These are phyloP conservation scores for Hibiscus trionum DNA, from an alignment of 345 rosid genomes.

Conservation along the genomic window DNA sequence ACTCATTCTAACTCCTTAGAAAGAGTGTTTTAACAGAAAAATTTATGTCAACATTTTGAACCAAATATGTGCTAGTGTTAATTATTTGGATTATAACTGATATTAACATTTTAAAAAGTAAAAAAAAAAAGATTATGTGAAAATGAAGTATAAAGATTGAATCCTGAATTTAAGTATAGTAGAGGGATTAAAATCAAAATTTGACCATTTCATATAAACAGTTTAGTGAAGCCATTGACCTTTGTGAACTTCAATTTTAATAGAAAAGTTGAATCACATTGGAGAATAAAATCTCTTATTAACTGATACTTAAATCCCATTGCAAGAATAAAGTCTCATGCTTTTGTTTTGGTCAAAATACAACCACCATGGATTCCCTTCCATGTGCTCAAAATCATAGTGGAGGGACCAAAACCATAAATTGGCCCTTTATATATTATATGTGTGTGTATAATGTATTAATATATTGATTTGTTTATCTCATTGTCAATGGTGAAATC, in stretches of 20 bases:
- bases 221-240: neutral
- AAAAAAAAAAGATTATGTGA: too few relatives aligned
- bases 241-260: neutral
- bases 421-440: too few relatives aligned
- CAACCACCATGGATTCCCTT: neutral
- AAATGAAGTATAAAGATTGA: too few relatives aligned
- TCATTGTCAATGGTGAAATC: slow-evolving; percentile 8
- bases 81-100: too few relatives aligned
- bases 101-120: too few relatives aligned
- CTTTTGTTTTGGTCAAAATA: neutral
- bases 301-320: neutral
- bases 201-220: neutral
- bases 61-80: too few relatives aligned
- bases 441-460: neutral
- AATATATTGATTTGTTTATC: neutral
- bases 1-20: too few relatives aligned
- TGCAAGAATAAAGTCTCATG: neutral
- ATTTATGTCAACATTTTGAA: too few relatives aligned
- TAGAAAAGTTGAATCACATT: neutral
- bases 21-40: too few relatives aligned
- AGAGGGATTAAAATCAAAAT: too few relatives aligned
- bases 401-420: too few relatives aligned
- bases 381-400: neutral
- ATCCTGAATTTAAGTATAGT: too few relatives aligned
- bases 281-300: neutral